A percentile compares a stretch with the other conserved stretches of the same genome.
Conservation (phyloP, 2,329 filamentous ascomycete species). For the Proliferodiscus dingleyae region DNA sequence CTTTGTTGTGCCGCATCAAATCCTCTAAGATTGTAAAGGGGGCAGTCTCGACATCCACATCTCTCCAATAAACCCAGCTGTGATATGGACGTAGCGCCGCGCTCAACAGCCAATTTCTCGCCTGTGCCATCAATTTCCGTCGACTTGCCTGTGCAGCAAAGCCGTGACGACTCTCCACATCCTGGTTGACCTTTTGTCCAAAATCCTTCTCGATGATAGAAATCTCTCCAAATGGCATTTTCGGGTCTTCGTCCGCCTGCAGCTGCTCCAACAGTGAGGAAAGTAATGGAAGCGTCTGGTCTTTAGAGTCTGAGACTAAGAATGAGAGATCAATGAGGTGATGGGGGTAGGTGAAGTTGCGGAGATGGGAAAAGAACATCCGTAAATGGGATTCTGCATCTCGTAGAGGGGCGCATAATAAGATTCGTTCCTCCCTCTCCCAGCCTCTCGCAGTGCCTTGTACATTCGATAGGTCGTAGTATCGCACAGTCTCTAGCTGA, state of each 20-base stretch:
- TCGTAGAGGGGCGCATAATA: slow-evolving; percentile 88
- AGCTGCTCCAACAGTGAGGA: slow-evolving; percentile 70
- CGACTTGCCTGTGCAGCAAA: slow-evolving; percentile 93
- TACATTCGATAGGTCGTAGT: slow-evolving; percentile 91
- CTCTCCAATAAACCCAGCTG: slow-evolving; percentile 99
- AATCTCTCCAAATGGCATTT: slow-evolving; percentile 87
- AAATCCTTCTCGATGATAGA: slow-evolving; percentile 99
- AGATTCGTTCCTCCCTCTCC: slow-evolving; percentile 92
- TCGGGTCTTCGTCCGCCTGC: slow-evolving; percentile 73
- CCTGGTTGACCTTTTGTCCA: slow-evolving; percentile 94
- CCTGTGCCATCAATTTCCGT: slow-evolving; percentile 96
- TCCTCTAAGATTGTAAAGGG: slow-evolving; percentile 96
- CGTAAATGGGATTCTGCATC: slow-evolving; percentile 87
- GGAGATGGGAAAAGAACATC: slow-evolving; percentile 98
- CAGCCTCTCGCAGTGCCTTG: slow-evolving; percentile 89
- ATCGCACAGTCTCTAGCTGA: slow-evolving; percentile 89
- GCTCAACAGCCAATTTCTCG: slow-evolving; percentile 92
- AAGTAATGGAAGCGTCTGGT: slow-evolving; percentile 75
- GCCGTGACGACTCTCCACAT: slow-evolving; percentile 94
- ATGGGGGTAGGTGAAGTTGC: slow-evolving; percentile 95
- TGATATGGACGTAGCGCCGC: slow-evolving; percentile 90
- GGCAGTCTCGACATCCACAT: slow-evolving; percentile 96
- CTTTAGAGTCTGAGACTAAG: slow-evolving; percentile 94
- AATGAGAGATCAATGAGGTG: slow-evolving; percentile 95
- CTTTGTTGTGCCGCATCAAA: slow-evolving; percentile 97